phyloP scores from a whole-genome alignment of 2,329 filamentous ascomycete species.

The Aspergillus niger region DNA sequence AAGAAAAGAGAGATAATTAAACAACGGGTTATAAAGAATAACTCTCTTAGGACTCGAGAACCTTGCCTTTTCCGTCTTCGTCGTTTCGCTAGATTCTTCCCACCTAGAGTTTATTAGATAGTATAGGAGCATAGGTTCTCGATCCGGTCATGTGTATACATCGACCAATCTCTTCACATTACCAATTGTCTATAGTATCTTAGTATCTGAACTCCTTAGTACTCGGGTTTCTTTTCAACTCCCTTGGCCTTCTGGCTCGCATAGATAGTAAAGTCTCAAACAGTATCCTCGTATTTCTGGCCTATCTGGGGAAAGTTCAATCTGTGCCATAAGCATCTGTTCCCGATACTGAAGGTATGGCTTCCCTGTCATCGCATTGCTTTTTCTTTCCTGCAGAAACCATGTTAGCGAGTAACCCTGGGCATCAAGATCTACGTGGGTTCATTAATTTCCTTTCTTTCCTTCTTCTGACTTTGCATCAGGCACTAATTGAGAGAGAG shows the following conservation, averaged over 20 bases:
- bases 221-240: background rate
- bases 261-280: background rate
- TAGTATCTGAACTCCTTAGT: background rate
- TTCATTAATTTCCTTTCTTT: background rate
- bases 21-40: too few species aligned
- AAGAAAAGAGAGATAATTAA: too few species aligned
- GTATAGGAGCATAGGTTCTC: background rate
- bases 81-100: background rate
- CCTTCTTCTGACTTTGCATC: background rate
- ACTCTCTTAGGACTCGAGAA: too few species aligned
- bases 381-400: conserved; percentile 13
- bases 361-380: conserved; percentile 2
- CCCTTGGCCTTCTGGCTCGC: background rate
- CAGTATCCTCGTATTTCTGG: background rate
- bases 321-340: background rate
- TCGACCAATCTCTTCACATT: background rate
- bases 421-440: background rate
- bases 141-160: background rate
- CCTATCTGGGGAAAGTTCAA: background rate
- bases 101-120: too few species aligned
- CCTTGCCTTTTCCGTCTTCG: background rate
- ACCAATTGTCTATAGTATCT: background rate
- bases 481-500: background rate
- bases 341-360: conserved; percentile 2
- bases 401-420: conserved; percentile 3